Percentiles rank a stretch among this genome's conserved stretches.
These are phyloP conservation scores for Fomitopsis schrenkii DNA, from an alignment of 1,284 basidiomycete species.

Conservation along the genomic window DNA sequence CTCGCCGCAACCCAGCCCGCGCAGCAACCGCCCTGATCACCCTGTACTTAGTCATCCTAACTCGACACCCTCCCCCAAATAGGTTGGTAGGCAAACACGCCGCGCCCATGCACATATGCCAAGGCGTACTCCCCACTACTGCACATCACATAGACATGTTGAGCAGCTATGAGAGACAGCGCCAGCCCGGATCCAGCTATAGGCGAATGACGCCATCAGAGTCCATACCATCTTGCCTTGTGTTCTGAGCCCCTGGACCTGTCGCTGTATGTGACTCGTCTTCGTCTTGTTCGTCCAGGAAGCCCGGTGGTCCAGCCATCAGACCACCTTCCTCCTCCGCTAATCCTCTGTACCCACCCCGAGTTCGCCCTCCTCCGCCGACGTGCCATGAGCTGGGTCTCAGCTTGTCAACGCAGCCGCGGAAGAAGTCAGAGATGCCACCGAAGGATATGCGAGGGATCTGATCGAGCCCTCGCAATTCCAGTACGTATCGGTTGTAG, in stretches of 20 bases:
- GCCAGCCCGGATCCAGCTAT: background rate
- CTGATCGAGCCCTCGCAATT: slow-evolving; percentile 57
- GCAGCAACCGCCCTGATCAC: background rate
- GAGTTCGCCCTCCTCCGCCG: slow-evolving; percentile 12
- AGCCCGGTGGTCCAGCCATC: slow-evolving; percentile 27
- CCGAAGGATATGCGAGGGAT: slow-evolving; percentile 57
- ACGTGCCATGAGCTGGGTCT: slow-evolving; percentile 16
- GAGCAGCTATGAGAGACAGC: background rate
- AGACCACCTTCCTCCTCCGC: slow-evolving; percentile 31
- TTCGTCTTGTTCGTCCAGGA: slow-evolving; percentile 27
- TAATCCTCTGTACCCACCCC: slow-evolving; percentile 26
- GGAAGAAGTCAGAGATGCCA: slow-evolving; percentile 25
- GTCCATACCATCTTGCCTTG: slow-evolving; percentile 23
- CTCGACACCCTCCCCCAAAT: background rate
- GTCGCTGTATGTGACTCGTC: slow-evolving; percentile 14
- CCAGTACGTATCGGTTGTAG: slow-evolving; percentile 68
- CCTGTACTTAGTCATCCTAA: background rate
- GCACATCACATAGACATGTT: background rate
- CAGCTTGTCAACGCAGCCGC: slow-evolving; percentile 22
- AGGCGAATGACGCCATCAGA: slow-evolving; percentile 29
- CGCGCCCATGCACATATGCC: background rate
- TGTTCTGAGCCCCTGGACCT: slow-evolving; percentile 9
- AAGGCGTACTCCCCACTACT: background rate
- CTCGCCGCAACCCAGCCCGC: background rate
- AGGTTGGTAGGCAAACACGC: background rate